Conservation (phyloP, 2,329 filamentous ascomycete species). For the Colletotrichum coccodes region DNA sequence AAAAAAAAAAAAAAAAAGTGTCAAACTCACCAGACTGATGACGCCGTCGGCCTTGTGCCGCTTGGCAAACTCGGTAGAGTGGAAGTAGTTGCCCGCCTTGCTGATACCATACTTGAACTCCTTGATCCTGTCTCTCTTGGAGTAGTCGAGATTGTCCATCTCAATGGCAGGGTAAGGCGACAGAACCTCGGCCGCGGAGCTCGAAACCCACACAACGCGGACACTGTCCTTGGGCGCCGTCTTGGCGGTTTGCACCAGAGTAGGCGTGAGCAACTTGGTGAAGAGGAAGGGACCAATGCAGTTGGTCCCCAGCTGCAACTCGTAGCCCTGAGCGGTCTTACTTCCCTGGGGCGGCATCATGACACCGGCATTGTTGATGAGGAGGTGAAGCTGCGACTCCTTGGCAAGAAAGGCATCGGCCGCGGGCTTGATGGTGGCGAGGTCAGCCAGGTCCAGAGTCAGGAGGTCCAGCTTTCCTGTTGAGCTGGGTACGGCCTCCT, state of each 20-base stretch:
- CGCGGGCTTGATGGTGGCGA: constrained; percentile 46
- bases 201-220: constrained; percentile 46
- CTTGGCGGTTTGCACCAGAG: constrained; percentile 44
- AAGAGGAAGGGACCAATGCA: constrained; percentile 51
- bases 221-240: constrained; percentile 41
- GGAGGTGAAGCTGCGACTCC: constrained; percentile 47
- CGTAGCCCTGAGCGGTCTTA: constrained; percentile 52
- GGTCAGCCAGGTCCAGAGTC: constrained; percentile 54
- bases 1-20: neutral
- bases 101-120: constrained; percentile 43
- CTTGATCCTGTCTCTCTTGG: constrained; percentile 35
- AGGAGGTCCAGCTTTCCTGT: constrained; percentile 54
- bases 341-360: constrained; percentile 52
- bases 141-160: constrained; percentile 41
- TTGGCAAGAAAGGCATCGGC: constrained; percentile 43
- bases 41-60: constrained; percentile 38
- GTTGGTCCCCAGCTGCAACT: constrained; percentile 54
- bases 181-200: constrained; percentile 41
- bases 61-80: constrained; percentile 43
- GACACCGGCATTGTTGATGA: constrained; percentile 58
- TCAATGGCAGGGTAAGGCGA: constrained; percentile 37
- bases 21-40: constrained; percentile 34
- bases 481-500: constrained; percentile 44
- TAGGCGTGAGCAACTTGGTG: constrained; percentile 48
- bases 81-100: constrained; percentile 44